A percentile compares a stretch with the other conserved stretches of the same genome.
Evolutionary conservation across 2,329 filamentous ascomycete genomes (phyloP).

Genomic region (Stromatinia cepivora): DNA sequence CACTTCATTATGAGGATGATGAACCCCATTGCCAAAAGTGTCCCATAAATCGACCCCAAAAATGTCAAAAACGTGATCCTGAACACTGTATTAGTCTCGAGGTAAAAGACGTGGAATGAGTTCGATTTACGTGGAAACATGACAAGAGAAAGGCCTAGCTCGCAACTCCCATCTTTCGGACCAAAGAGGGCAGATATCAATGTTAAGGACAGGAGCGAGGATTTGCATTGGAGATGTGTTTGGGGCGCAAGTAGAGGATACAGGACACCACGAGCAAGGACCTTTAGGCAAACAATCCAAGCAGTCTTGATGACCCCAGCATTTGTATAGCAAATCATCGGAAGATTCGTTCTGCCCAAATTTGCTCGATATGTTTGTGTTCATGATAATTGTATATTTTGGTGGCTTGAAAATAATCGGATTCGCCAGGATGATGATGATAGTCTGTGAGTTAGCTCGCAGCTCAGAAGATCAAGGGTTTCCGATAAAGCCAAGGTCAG

Average conservation of each 20-base stretch:
- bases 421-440: neutral
- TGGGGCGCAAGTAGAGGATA: slow-evolving; percentile 54
- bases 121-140: slow-evolving; percentile 43
- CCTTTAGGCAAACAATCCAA: slow-evolving; percentile 46
- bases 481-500: neutral
- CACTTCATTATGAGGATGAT: slow-evolving; percentile 1
- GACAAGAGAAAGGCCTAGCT: slow-evolving; percentile 44
- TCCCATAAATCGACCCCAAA: slow-evolving; percentile 41
- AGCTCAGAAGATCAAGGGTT: neutral
- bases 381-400: neutral
- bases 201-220: slow-evolving; percentile 52
- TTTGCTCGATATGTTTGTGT: neutral
- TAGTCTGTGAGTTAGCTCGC: neutral
- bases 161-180: slow-evolving; percentile 49
- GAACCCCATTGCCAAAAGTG: slow-evolving; percentile 33
- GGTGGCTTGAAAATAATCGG: neutral
- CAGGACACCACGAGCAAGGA: slow-evolving; percentile 37
- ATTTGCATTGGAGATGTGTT: slow-evolving; percentile 49
- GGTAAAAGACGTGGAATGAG: neutral
- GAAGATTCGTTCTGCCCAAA: neutral
- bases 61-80: slow-evolving; percentile 44
- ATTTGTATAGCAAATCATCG: slow-evolving; percentile 3
- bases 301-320: slow-evolving; percentile 53
- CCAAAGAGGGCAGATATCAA: slow-evolving; percentile 54
- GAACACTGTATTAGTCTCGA: neutral